Evolutionary conservation across 1,284 basidiomycete species (phyloP).

Genomic region (Malassezia arunalokei): DNA sequence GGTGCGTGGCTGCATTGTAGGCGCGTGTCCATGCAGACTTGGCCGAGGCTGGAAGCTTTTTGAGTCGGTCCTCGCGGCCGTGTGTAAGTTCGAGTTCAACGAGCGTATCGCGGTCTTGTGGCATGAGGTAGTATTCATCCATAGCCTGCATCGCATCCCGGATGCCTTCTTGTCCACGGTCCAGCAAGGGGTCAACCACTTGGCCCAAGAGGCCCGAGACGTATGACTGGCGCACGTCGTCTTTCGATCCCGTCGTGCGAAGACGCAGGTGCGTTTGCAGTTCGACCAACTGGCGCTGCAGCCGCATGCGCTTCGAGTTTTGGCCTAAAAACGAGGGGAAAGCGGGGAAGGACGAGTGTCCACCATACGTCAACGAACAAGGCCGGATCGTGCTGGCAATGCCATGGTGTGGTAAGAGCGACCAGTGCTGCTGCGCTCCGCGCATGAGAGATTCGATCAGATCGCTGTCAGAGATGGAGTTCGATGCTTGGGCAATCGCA

Average conservation of each 20-base stretch:
- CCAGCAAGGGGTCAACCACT: constrained; percentile 66
- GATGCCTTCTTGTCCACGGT: constrained; percentile 52
- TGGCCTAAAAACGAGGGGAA: constrained; percentile 69
- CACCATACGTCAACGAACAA: constrained; percentile 27
- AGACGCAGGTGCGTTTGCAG: constrained; percentile 90
- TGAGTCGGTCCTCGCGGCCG: constrained; percentile 57
- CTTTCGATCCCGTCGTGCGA: constrained; percentile 73
- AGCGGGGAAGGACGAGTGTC: constrained; percentile 26
- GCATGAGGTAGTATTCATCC: constrained; percentile 86
- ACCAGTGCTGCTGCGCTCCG: constrained; percentile 78
- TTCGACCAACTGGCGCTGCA: constrained; percentile 69
- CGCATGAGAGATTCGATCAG: constrained; percentile 89
- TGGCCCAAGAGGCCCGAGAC: constrained; percentile 69
- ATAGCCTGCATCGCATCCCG: constrained; percentile 70
- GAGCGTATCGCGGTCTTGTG: constrained; percentile 90
- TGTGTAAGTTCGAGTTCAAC: constrained; percentile 78
- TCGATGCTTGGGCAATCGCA: constrained; percentile 62
- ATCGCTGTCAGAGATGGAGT: constrained; percentile 86
- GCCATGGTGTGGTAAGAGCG: constrained; percentile 82
- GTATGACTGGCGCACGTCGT: constrained; percentile 81
- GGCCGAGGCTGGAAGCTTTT: constrained; percentile 67
- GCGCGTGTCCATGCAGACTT: constrained; percentile 70
- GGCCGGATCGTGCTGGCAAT: constrained; percentile 69
- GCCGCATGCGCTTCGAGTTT: constrained; percentile 80
- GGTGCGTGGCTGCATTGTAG: constrained; percentile 10